Conservation (phyloP, 139 green algal genomes). For the Spirogloea muscicola region DNA sequence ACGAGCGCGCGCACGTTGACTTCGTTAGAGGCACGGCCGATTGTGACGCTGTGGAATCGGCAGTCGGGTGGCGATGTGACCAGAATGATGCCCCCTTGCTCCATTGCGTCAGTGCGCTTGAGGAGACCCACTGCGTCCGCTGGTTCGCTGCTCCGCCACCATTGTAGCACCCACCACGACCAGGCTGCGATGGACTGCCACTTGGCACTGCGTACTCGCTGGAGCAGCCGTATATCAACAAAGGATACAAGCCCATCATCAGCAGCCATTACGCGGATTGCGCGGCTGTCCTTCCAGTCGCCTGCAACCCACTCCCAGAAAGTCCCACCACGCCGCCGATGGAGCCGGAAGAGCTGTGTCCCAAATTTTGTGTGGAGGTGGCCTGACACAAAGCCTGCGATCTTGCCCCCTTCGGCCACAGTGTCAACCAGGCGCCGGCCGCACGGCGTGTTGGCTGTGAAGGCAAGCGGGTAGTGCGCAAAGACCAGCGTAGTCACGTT, state of each 20-base stretch:
- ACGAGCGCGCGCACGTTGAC: not conserved
- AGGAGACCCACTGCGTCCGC: too few relatives aligned
- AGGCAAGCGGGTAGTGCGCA: slow-evolving; percentile 63
- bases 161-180: too few relatives aligned
- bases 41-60: too few relatives aligned
- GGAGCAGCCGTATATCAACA: slow-evolving; percentile 51
- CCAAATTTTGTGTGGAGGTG: slow-evolving; percentile 70
- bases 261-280: slow-evolving; percentile 40
- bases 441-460: not conserved
- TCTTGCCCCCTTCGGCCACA: too few relatives aligned
- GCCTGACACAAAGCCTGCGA: slow-evolving; percentile 56
- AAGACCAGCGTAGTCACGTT: slow-evolving; percentile 53
- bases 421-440: too few relatives aligned
- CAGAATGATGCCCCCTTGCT: not conserved
- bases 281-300: slow-evolving; percentile 64
- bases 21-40: too few relatives aligned
- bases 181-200: not conserved
- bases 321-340: slow-evolving; percentile 25
- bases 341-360: slow-evolving; percentile 52
- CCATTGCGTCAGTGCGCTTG: not conserved
- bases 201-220: not conserved
- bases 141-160: too few relatives aligned
- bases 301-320: slow-evolving; percentile 60
- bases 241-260: slow-evolving; percentile 56
- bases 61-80: slow-evolving; percentile 1